Evolutionary conservation across 768 basidiomycete species (phyloP), one percentile per base, ranked within the genome.

Genomic region (Xanthoconium purpureum): DNA sequence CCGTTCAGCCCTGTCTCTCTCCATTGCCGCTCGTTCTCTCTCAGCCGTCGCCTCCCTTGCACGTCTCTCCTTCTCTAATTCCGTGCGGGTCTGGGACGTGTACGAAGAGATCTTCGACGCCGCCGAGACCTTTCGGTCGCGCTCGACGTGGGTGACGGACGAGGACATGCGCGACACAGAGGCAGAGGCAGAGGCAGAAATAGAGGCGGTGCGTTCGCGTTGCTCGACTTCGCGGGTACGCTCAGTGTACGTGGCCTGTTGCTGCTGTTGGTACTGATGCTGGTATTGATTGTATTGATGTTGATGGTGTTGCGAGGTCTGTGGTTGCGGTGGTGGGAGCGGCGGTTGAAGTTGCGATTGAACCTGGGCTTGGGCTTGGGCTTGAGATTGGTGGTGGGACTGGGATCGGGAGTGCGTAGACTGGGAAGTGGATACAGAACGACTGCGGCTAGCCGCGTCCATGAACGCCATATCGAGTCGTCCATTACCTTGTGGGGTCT

Each of bases 101-200:
- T 62, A 57, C 47, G 62, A 83, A 70, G 55, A 76, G 61, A 62
- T 30, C 28, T 57, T 71, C 29, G 71, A 71, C 2, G 69, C 47
- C n/a, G 56, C 18, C 12, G 71, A 63, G 1, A 29, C 30, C 46
- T 60, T 73, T 15, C 67, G 59, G 38, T 73, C 71, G 17, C 60
- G 69, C 29, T 71, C 71, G 24, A 55, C 45, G 11, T 62, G 62
- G 9, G 56, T 53, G 24, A 48, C 44, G 14, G 60, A 61, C 35
- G 71, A 63, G 10, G 70, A 65, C 44, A 55, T 28, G 37, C 61
- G 66, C 17, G 70, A 71, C 11, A 11, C 10, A 17, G 50, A 50
- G 8, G 38, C 39, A 4, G 24, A 24, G 24, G 24, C 24, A 32
- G 49, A 50, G 5, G 64, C 49, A 20, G 71, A 64, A 15, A 50